Percentiles rank a stretch among this genome's conserved stretches.
Conservation (phyloP, 352 stramenopile genomes). For the Phytophthora capsici region DNA sequence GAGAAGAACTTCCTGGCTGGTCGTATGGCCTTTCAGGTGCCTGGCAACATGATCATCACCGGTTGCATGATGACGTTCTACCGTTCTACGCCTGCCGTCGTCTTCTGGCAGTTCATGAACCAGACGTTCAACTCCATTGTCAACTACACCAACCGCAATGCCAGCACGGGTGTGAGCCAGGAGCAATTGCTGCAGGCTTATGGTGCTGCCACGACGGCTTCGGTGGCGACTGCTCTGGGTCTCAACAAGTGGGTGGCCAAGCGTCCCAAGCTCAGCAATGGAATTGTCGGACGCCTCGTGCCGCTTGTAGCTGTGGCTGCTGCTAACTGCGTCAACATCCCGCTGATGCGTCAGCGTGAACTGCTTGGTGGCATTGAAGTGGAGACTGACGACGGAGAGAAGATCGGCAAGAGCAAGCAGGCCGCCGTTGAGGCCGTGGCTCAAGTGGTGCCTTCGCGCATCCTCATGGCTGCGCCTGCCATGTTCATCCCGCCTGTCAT, state of each 20-base stretch:
- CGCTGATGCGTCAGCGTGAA: conserved; percentile 90
- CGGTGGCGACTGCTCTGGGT: conserved; percentile 76
- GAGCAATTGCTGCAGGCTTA: conserved; percentile 86
- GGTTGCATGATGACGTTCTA: conserved; percentile 91
- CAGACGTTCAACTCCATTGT: conserved; percentile 93
- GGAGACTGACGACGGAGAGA: conserved; percentile 66
- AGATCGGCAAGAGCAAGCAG: conserved; percentile 69
- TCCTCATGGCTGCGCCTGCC: conserved; percentile 87
- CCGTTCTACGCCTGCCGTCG: conserved; percentile 74
- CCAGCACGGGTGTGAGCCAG: conserved; percentile 83
- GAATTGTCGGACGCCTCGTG: conserved; percentile 73
- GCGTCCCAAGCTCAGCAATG: conserved; percentile 60
- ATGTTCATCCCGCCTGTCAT: conserved; percentile 89
- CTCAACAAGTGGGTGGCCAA: conserved; percentile 81
- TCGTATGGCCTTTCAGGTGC: conserved; percentile 89
- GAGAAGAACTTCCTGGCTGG: conserved; percentile 89
- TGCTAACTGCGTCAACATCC: conserved; percentile 92
- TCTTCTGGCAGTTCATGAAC: conserved; percentile 93
- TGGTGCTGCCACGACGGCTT: conserved; percentile 77
- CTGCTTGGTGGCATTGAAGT: conserved; percentile 84
- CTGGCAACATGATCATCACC: conserved; percentile 90
- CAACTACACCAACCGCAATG: conserved; percentile 94
- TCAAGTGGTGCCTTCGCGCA: conserved; percentile 85
- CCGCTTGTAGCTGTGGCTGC: conserved; percentile 86
- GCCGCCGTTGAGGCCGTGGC: conserved; percentile 79